Conservation (phyloP, 2,329 filamentous ascomycete genomes). For the Nemania abortiva region DNA sequence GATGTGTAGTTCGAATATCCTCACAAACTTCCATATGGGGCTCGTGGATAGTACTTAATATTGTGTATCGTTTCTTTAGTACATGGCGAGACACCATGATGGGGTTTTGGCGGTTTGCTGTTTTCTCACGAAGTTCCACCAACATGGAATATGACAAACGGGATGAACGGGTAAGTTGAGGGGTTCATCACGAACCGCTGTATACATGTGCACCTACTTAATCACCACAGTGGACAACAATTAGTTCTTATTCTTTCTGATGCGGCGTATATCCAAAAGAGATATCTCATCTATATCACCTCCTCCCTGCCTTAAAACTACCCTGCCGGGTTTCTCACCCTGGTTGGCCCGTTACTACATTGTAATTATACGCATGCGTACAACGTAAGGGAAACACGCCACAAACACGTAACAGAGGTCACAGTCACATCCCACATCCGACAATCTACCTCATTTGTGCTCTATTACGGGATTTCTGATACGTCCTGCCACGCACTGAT, state of each 20-base stretch:
- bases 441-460: background rate
- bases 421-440: background rate
- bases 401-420: background rate
- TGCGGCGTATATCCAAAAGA: background rate
- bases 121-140: background rate
- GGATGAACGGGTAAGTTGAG: background rate
- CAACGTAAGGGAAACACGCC: background rate
- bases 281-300: background rate
- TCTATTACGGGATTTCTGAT: background rate
- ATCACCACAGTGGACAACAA: background rate
- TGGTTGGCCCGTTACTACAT: too few species aligned
- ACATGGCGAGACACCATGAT: too few species aligned
- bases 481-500: background rate
- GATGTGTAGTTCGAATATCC: too few species aligned
- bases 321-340: too few species aligned
- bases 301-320: too few species aligned
- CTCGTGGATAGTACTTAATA: too few species aligned
- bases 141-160: background rate
- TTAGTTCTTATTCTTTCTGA: background rate
- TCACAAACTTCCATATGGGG: too few species aligned
- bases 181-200: background rate
- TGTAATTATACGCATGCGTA: background rate
- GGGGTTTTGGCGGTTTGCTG: background rate
- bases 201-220: background rate
- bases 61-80: too few species aligned